These are phyloP conservation scores for Berberis vulgaris DNA, from an alignment of 164 flowering plant genomes.

Conservation along the genomic window DNA sequence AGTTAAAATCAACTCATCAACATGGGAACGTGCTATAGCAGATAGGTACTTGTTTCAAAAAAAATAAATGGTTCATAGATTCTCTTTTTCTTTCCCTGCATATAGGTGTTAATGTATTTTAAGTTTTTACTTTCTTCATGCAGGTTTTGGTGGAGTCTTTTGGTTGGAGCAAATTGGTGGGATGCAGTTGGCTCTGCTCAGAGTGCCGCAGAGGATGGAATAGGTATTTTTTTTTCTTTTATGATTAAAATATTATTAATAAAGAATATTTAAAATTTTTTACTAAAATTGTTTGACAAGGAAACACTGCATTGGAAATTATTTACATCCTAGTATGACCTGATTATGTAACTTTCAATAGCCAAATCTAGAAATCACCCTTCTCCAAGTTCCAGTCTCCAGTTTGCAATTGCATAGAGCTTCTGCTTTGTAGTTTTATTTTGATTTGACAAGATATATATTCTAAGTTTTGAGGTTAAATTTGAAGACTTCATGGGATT, in stretches of 20 bases:
- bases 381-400: too few species aligned
- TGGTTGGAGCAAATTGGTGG: conserved; percentile 99
- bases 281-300: too few species aligned
- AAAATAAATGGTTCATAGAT: background rate
- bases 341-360: too few species aligned
- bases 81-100: background rate
- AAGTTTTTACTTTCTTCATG: conserved; percentile 10
- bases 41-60: conserved; percentile 52
- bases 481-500: too few species aligned
- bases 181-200: conserved; percentile 99
- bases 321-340: too few species aligned
- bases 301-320: too few species aligned
- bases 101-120: conserved; percentile 2
- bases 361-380: too few species aligned
- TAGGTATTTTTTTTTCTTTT: conserved; percentile 43
- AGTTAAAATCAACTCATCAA: conserved; percentile 60
- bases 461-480: too few species aligned
- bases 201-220: conserved; percentile 98
- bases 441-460: too few species aligned
- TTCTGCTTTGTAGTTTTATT: too few species aligned
- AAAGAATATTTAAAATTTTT: too few species aligned
- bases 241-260: background rate
- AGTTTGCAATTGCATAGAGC: too few species aligned
- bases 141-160: conserved; percentile 99
- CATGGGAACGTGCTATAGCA: conserved; percentile 98